Conservation (phyloP, 768 basidiomycete species). For the Collybiopsis luxurians region DNA sequence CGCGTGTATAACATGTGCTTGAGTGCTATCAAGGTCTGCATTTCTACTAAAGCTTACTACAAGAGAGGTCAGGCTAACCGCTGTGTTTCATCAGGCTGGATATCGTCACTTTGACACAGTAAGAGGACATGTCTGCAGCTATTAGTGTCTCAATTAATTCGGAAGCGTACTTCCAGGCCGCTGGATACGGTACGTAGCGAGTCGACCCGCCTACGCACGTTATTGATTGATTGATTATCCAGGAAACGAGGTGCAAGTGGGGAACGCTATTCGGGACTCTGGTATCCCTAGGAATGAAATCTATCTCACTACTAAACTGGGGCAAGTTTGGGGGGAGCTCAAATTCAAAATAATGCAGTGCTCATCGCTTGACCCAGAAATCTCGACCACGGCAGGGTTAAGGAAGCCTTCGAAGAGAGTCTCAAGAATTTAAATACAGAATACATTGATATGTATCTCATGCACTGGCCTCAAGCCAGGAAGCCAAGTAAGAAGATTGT, state of each 20-base stretch:
- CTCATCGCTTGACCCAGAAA: too few relatives aligned
- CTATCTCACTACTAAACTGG: slow-evolving; percentile 50
- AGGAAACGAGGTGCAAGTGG: slow-evolving; percentile 45
- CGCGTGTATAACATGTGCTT: slow-evolving; percentile 36
- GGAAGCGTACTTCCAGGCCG: background rate
- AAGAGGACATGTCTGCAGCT: background rate
- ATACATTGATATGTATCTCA: slow-evolving; percentile 39
- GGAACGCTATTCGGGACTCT: slow-evolving; percentile 42
- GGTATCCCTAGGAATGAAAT: slow-evolving; percentile 42
- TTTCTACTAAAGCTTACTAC: background rate
- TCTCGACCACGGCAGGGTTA: background rate
- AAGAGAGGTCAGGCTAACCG: background rate
- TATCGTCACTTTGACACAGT: slow-evolving; percentile 12
- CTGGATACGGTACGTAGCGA: slow-evolving; percentile 3
- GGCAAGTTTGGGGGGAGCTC: slow-evolving; percentile 24
- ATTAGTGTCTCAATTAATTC: background rate
- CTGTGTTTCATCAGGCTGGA: background rate
- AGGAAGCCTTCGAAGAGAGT: slow-evolving; percentile 2
- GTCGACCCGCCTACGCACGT: too few relatives aligned
- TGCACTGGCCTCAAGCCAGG: slow-evolving; percentile 26
- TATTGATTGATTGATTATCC: background rate
- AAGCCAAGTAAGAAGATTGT: slow-evolving; percentile 4
- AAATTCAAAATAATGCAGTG: too few relatives aligned
- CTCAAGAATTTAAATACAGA: slow-evolving; percentile 11
- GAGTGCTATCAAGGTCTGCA: slow-evolving; percentile 30